Conservation (phyloP, 2,329 filamentous ascomycete genomes). For the Zymoseptoria passerinii region DNA sequence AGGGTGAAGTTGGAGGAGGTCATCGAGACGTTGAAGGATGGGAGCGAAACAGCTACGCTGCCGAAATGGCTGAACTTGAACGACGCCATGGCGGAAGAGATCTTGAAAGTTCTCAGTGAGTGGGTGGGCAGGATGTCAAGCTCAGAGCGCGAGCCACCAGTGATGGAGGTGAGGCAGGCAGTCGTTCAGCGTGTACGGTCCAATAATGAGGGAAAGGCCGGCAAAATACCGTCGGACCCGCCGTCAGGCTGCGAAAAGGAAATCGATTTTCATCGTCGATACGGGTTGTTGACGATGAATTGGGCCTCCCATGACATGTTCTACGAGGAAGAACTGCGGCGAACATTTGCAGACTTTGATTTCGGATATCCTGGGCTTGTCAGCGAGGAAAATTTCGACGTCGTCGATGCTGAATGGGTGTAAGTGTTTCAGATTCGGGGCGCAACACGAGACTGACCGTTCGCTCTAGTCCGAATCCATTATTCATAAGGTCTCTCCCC, state of each 20-base stretch:
- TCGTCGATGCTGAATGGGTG: slow-evolving; percentile 2
- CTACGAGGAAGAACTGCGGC: not conserved
- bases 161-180: slow-evolving; percentile 1
- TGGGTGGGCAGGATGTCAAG: slow-evolving; percentile 4
- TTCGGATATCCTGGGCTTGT: not conserved
- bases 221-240: not conserved
- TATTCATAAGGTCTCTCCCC: not conserved
- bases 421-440: not conserved
- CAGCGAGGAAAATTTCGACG: not conserved
- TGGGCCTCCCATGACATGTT: not conserved
- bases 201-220: not conserved
- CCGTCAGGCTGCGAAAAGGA: slow-evolving; percentile 7
- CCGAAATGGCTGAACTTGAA: slow-evolving; percentile 1
- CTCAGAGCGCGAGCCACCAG: slow-evolving; percentile 1
- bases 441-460: not conserved
- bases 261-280: slow-evolving; percentile 4
- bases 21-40: slow-evolving; percentile 2
- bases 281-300: slow-evolving; percentile 3
- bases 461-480: not conserved
- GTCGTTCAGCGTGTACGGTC: not conserved
- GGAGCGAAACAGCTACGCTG: not conserved
- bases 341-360: slow-evolving; percentile 3
- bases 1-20: slow-evolving; percentile 3
- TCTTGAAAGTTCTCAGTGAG: slow-evolving; percentile 1
- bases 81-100: not conserved